Evolutionary conservation across 2,329 filamentous ascomycete species (phyloP), one percentile per base, ranked within the genome.

Genomic region (Neonectria magnoliae): DNA sequence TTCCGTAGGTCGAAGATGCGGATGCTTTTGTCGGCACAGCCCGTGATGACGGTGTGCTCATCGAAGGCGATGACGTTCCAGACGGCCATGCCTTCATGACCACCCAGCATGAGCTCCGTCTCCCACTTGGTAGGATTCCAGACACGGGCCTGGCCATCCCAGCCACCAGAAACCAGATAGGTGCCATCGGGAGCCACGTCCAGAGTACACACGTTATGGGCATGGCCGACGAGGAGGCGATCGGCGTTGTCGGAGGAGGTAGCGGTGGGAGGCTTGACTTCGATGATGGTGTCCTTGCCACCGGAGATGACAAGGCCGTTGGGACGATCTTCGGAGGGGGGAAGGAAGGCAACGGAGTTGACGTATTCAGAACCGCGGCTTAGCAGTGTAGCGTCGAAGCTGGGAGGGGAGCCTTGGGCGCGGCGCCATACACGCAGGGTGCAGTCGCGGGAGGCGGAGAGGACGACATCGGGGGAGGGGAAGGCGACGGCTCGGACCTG

Each of bases 31-130:
- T 99, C 97, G 55, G 96, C 95, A 73, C 93, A 97, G 45, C 91
- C 94, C n/a, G 95, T 98, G 64, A 98, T 87, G 51, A 98, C 87
- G 0, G 91, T 94, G 41, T 90, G 87, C 60, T 90, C 87, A 76
- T 97, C 91, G 68, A 95, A 91, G 16, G 92, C 92, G 62, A 98
- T 80, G 5, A 98, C 94, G n/a, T 91, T 91, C 95, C 94, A 98
- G 14, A 99, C 94, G 54, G 91, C 91, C 72, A 78, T 79, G 42
- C 88, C 92, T 60, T 91, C 87, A 75, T 98, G 94, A 5, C 93
- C 94, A 50, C 88, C 81, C 18, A 99, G 83, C 51, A 91, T 76
- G 13, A 89, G 81, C 68, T 92, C 88, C 10, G 88, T 88, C 75
- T 97, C 93, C 93, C 95, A 98, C 70, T 91, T 94, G 44, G 88